Conservation (phyloP, 768 basidiomycete genomes). For the Boletus subcaerulescens region DNA sequence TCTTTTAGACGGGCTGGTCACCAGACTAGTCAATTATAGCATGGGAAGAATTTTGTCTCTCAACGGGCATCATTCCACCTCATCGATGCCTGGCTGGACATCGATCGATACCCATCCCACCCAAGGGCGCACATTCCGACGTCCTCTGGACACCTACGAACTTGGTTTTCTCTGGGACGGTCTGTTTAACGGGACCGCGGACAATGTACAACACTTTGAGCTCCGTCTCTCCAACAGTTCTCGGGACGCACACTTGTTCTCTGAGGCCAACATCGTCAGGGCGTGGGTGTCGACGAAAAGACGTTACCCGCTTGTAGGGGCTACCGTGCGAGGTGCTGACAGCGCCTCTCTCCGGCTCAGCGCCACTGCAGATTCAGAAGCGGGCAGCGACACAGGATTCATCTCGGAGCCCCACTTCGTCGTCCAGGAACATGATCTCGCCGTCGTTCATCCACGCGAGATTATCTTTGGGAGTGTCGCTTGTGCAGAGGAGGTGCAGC, state of each 20-base stretch:
- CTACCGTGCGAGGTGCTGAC: slow-evolving; percentile 30
- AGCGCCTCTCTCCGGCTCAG: not conserved
- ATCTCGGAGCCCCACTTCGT: slow-evolving; percentile 30
- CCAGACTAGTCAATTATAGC: too few relatives aligned
- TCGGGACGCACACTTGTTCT: slow-evolving; percentile 24
- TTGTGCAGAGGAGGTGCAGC: slow-evolving; percentile 35
- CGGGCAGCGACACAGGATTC: not conserved
- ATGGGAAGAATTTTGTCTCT: not conserved
- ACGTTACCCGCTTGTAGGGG: slow-evolving; percentile 48
- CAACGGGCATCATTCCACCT: not conserved
- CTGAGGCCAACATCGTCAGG: slow-evolving; percentile 34
- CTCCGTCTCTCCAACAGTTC: slow-evolving; percentile 26
- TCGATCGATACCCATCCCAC: slow-evolving; percentile 1
- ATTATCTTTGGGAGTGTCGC: slow-evolving; percentile 33
- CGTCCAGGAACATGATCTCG: slow-evolving; percentile 39
- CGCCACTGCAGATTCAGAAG: not conserved
- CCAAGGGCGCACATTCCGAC: slow-evolving; percentile 18
- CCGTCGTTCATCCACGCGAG: slow-evolving; percentile 34
- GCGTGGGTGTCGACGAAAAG: slow-evolving; percentile 49
- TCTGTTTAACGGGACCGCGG: slow-evolving; percentile 42
- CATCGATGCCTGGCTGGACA: slow-evolving; percentile 10
- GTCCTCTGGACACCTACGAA: slow-evolving; percentile 42
- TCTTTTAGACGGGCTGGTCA: too few relatives aligned
- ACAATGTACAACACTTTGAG: slow-evolving; percentile 35
- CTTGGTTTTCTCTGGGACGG: slow-evolving; percentile 41